Conservation (phyloP, 2,329 filamentous ascomycete species). For the Pestalotiopsis sp. region DNA sequence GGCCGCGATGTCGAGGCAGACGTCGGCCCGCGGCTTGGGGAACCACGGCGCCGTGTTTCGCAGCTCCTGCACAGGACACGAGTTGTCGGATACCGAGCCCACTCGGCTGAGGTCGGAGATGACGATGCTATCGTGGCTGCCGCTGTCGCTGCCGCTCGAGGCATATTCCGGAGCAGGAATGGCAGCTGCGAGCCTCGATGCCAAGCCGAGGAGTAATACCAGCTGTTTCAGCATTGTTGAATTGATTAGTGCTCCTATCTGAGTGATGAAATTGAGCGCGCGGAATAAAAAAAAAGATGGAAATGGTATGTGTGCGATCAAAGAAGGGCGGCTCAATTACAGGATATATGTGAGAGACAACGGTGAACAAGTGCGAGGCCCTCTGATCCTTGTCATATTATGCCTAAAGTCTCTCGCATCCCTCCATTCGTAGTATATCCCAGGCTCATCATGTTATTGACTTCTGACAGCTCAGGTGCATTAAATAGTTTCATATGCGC, state of each 20-base stretch:
- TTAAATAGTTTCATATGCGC: not conserved
- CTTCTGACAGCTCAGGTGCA: not conserved
- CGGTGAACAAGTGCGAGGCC: too few species aligned
- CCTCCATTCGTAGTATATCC: not conserved
- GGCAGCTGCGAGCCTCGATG: not conserved
- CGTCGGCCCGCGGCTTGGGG: not conserved
- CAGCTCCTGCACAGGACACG: not conserved
- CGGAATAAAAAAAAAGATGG: too few species aligned
- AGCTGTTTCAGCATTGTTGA: not conserved
- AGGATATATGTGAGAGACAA: too few species aligned
- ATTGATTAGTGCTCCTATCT: not conserved
- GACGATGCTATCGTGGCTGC: not conserved
- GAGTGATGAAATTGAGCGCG: not conserved
- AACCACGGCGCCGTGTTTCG: not conserved
- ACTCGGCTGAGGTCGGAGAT: not conserved
- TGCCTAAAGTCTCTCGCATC: not conserved
- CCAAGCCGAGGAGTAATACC: not conserved
- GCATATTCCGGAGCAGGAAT: not conserved
- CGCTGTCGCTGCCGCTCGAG: too few species aligned
- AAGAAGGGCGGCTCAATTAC: too few species aligned
- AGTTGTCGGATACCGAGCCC: slow-evolving; percentile 1
- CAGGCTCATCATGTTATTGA: not conserved
- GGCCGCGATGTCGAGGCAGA: slow-evolving; percentile 5
- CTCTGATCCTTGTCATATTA: not conserved
- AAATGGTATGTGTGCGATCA: too few species aligned